phyloP scores from a whole-genome alignment of 768 basidiomycete species.

The Lentinula lateritia region DNA sequence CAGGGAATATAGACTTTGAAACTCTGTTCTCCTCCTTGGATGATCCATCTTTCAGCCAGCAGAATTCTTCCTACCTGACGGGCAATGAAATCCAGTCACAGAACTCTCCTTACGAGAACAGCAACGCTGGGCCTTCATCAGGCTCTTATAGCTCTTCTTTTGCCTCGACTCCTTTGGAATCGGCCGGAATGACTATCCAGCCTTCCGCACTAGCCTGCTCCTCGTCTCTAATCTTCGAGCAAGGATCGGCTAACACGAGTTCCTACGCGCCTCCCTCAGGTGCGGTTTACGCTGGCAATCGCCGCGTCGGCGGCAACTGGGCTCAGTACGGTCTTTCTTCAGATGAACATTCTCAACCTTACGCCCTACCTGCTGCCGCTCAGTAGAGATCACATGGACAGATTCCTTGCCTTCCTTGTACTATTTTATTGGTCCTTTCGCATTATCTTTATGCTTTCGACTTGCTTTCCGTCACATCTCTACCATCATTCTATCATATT shows the following conservation, averaged over 20 bases:
- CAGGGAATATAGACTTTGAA: background rate
- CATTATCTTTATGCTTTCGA: constrained; percentile 7
- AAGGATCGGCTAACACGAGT: constrained; percentile 7
- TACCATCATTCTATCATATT: background rate
- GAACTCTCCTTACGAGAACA: background rate
- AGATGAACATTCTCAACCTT: constrained; percentile 20
- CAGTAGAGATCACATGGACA: background rate
- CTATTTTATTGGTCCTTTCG: background rate
- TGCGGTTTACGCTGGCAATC: constrained; percentile 40
- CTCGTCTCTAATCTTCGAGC: constrained; percentile 6
- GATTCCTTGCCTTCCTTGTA: background rate
- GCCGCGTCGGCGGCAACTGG: constrained; percentile 56
- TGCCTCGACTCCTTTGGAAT: background rate
- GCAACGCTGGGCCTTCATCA: background rate
- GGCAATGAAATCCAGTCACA: background rate
- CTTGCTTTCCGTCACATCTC: background rate
- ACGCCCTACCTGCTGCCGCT: constrained; percentile 18
- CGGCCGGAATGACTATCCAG: background rate
- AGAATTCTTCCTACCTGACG: background rate
- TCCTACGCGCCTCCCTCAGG: constrained; percentile 53
- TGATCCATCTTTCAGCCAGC: background rate
- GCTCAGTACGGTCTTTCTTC: constrained; percentile 17
- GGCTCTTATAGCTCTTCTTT: background rate
- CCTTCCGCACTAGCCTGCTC: background rate
- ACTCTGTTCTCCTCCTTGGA: background rate